phyloP scores from a whole-genome alignment of 2,329 filamentous ascomycete genomes.

The Fusarium oligoseptatum region DNA sequence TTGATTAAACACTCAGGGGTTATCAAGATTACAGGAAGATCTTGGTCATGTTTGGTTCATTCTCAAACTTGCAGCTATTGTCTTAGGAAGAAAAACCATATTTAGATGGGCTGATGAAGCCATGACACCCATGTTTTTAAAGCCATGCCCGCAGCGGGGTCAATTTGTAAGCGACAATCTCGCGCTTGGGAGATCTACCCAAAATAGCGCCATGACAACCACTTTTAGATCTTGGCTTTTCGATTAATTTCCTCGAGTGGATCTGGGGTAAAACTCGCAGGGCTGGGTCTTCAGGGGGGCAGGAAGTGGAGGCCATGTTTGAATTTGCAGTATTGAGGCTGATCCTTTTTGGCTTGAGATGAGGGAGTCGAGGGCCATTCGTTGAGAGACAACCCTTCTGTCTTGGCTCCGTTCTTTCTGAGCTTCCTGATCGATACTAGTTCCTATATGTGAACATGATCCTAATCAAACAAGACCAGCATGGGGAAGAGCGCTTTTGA shows the following conservation, averaged over 20 bases:
- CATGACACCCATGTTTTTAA: neutral
- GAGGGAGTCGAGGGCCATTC: neutral
- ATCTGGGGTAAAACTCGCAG: neutral
- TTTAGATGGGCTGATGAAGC: neutral
- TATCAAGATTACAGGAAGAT: neutral
- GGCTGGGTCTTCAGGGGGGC: neutral
- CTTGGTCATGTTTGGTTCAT: neutral
- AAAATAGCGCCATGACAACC: neutral
- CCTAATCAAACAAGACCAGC: neutral
- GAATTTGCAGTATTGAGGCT: neutral
- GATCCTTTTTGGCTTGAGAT: neutral
- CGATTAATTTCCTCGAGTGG: neutral
- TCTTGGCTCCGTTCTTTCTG: neutral
- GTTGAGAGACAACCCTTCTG: neutral
- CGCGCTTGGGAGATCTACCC: neutral
- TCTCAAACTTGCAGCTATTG: neutral
- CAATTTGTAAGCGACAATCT: neutral
- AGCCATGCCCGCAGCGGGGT: neutral
- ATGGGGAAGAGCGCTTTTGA: neutral
- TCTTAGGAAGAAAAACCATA: neutral
- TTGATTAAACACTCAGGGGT: neutral
- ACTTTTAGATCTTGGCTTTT: neutral
- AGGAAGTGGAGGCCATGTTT: neutral
- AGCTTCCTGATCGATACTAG: neutral
- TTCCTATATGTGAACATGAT: neutral